Percentiles rank a stretch among this genome's conserved stretches.
phyloP scores from a whole-genome alignment of 768 basidiomycete genomes.

The Tylopilus rubrobrunneus region DNA sequence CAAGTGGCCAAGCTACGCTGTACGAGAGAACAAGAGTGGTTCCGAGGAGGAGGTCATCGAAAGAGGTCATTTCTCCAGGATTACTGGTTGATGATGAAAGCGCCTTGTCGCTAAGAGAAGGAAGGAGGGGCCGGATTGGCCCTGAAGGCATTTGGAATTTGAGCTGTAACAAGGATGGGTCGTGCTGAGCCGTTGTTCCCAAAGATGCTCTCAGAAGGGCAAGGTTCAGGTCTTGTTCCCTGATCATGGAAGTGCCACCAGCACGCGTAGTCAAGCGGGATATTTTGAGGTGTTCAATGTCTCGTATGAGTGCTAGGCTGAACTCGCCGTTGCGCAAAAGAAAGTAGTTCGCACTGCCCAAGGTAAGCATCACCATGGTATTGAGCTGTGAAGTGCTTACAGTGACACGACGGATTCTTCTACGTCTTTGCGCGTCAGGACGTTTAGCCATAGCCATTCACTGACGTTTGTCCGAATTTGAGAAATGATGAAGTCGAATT shows the following conservation, averaged over 20 bases:
- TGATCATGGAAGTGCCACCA: constrained; percentile 70
- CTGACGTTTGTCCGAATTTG: constrained; percentile 78
- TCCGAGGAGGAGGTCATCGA: constrained; percentile 76
- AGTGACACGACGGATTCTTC: constrained; percentile 81
- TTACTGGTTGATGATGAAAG: constrained; percentile 41
- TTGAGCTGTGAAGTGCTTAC: constrained; percentile 41
- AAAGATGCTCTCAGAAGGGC: constrained; percentile 84
- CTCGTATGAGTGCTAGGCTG: constrained; percentile 75
- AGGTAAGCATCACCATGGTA: constrained; percentile 5
- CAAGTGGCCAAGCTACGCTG: constrained; percentile 79
- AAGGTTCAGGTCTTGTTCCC: constrained; percentile 86
- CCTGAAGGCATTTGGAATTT: constrained; percentile 78
- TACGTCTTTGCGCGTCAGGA: constrained; percentile 78
- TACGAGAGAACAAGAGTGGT: constrained; percentile 71
- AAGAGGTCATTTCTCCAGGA: constrained; percentile 43
- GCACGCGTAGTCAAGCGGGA: constrained; percentile 69
- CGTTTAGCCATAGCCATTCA: constrained; percentile 93
- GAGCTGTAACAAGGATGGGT: constrained; percentile 68
- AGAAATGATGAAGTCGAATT: constrained; percentile 69
- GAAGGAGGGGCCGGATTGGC: constrained; percentile 75
- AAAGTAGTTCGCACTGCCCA: constrained; percentile 76
- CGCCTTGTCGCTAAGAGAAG: constrained; percentile 50
- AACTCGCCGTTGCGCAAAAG: constrained; percentile 88
- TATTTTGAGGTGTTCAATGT: constrained; percentile 79
- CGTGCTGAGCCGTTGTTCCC: constrained; percentile 85